A percentile compares a stretch with the other conserved stretches of the same genome.
These are phyloP conservation scores for Stagonosporopsis tanaceti DNA, from an alignment of 2,329 filamentous ascomycete species.

Conservation along the genomic window DNA sequence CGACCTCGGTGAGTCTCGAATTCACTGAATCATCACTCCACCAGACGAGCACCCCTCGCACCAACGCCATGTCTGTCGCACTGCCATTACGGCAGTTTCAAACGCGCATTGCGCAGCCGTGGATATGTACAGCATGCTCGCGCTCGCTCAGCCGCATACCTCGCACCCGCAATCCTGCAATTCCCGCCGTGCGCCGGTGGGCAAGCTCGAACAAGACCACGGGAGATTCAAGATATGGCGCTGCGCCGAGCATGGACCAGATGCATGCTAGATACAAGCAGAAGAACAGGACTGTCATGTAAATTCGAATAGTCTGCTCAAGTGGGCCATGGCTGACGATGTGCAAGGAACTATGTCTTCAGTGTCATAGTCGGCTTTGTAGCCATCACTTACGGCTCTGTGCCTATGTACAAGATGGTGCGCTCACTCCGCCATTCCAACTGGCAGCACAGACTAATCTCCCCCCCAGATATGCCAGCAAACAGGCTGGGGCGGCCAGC, in stretches of 20 bases:
- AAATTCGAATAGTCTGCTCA: slow-evolving; percentile 27
- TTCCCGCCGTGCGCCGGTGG: slow-evolving; percentile 37
- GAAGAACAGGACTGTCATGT: slow-evolving; percentile 74
- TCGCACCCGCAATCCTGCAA: slow-evolving; percentile 28
- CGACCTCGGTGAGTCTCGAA: slow-evolving; percentile 5
- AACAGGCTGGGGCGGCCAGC: slow-evolving; percentile 91
- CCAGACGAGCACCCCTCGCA: slow-evolving; percentile 13
- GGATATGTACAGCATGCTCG: slow-evolving; percentile 49
- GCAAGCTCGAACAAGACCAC: slow-evolving; percentile 40
- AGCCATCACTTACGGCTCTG: slow-evolving; percentile 81
- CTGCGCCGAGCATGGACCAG: slow-evolving; percentile 67
- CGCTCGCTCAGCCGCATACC: slow-evolving; percentile 34
- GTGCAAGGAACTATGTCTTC: slow-evolving; percentile 72
- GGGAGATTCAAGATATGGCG: slow-evolving; percentile 40
- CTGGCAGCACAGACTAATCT: not conserved
- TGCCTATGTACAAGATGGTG: slow-evolving; percentile 89
- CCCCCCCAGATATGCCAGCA: slow-evolving; percentile 75
- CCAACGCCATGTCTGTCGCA: slow-evolving; percentile 41
- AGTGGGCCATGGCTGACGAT: slow-evolving; percentile 9
- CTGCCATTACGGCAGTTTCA: slow-evolving; percentile 29
- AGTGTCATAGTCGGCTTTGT: slow-evolving; percentile 82
- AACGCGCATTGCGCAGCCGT: slow-evolving; percentile 36
- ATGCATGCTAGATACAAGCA: slow-evolving; percentile 69
- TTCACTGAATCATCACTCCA: slow-evolving; percentile 34
- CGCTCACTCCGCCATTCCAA: slow-evolving; percentile 13